Conservation (phyloP, 352 stramenopile species). For the Phytophthora ramorum region DNA sequence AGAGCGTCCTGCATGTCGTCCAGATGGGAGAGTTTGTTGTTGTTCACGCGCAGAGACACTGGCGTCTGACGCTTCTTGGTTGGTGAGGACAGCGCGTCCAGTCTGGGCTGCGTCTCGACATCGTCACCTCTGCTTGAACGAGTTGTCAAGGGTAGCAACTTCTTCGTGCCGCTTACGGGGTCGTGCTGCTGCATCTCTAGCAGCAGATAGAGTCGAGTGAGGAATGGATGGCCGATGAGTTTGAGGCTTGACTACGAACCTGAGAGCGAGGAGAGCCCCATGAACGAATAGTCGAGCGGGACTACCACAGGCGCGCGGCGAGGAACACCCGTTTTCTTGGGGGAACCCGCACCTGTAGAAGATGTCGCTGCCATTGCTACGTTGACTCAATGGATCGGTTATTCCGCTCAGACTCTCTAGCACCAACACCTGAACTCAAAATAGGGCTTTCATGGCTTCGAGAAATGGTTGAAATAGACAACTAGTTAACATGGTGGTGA, state of each 20-base stretch:
- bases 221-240: no score
- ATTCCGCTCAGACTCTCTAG: background rate
- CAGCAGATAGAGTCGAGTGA: background rate
- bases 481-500: slow-evolving; percentile 28
- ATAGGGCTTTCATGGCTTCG: slow-evolving; percentile 14
- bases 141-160: slow-evolving; percentile 18
- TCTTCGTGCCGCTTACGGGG: slow-evolving; percentile 64
- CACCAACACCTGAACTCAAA: slow-evolving; percentile 9
- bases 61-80: slow-evolving; percentile 27
- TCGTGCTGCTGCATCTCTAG: slow-evolving; percentile 71
- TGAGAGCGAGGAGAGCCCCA: slow-evolving; percentile 59
- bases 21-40: slow-evolving; percentile 65
- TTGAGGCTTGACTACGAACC: slow-evolving; percentile 32
- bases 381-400: background rate
- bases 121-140: slow-evolving; percentile 4
- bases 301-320: slow-evolving; percentile 20
- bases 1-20: slow-evolving; percentile 66
- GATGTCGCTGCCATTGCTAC: slow-evolving; percentile 2
- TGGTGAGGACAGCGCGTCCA: background rate
- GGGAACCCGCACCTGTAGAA: background rate
- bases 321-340: slow-evolving; percentile 23
- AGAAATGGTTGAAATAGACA: slow-evolving; percentile 17
- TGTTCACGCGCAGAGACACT: slow-evolving; percentile 66
- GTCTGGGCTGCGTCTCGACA: background rate
- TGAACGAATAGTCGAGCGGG: slow-evolving; percentile 78